Base-by-base conservation (phyloP, 2,329 filamentous ascomycete genomes). In the Clonostachys sp. region DNA sequence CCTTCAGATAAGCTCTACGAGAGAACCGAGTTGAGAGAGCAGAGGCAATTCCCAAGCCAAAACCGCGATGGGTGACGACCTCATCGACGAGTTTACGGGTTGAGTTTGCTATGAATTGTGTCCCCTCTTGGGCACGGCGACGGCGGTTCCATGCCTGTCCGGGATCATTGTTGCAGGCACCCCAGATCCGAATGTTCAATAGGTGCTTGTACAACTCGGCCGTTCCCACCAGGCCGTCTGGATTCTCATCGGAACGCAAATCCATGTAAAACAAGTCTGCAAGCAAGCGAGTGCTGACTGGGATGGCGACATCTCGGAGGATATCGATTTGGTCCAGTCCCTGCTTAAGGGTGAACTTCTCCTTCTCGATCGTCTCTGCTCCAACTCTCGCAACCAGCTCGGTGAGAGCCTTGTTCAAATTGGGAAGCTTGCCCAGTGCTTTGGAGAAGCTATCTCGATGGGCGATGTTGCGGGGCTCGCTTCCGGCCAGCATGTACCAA, bases 221-320 rank as follows among this genome's bases (percentile, higher is more conserved):
- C 2, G 59, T 52, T 5, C 62, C 59, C n/a, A 72, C 64, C 1
- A 56, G 60, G 10, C 81, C 81, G 10, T 66, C 63, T 0, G 80
- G 80, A 17, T 76, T 73, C 53, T 81, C 70, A 0, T 70, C 62
- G 0, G 74, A 77, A 53, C 80, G 78, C 33, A 85, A 55, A 4
- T 83, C 81, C 34, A 83, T 66, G 45, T 78, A 80, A 59, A 83
- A 81, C 12, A 80, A 64, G 40, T 81, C 75, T 0, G 78, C 73
- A 2, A 81, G 68, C 56, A 79, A 74, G 41, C 74, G 65, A 4
- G 80, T 73, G 5, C 80, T 81, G 1, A 77, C 66, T 12, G 83
- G 76, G 50, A 84, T 82, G 14, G 77, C 78, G 13, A 85, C 74
- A 44, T 83, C 78, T 12, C 70, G 67, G 46, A 73, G 61, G 17